These are phyloP conservation scores for Stygiomarasmius scandens DNA, from an alignment of 1,284 basidiomycete species.

Conservation along the genomic window DNA sequence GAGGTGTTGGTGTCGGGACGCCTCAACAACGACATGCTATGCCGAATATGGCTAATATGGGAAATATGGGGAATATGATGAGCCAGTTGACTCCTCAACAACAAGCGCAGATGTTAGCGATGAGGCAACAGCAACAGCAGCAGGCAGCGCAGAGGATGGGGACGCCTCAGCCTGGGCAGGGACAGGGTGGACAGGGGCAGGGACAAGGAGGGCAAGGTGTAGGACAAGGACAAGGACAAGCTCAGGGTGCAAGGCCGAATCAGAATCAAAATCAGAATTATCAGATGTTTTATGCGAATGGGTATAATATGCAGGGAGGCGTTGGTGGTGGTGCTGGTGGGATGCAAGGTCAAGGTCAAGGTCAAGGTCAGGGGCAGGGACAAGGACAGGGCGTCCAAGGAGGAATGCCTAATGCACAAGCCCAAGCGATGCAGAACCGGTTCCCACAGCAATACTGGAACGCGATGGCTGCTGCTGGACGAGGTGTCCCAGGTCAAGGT, in stretches of 20 bases:
- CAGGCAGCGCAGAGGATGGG: background rate
- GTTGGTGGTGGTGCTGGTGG: no score
- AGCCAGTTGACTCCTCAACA: background rate
- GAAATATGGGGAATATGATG: no score
- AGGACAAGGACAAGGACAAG: background rate
- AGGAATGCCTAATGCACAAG: background rate
- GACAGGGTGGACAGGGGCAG: background rate
- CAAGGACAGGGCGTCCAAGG: background rate
- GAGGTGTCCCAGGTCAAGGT: background rate
- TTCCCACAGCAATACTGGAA: background rate
- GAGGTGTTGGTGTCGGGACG: background rate
- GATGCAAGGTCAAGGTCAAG: background rate
- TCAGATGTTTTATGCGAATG: no score
- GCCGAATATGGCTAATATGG: background rate
- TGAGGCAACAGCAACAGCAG: conserved; percentile 3
- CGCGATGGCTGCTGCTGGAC: background rate
- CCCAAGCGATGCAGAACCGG: background rate
- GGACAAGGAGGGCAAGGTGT: conserved; percentile 2
- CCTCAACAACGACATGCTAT: background rate
- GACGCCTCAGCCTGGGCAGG: background rate
- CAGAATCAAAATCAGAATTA: no score
- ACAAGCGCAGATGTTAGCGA: background rate
- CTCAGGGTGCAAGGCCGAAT: background rate
- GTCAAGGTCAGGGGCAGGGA: background rate
- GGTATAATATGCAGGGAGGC: no score